Evolutionary conservation across 2,329 filamentous ascomycete genomes (phyloP).

Genomic region (Aspergillus neoniger): DNA sequence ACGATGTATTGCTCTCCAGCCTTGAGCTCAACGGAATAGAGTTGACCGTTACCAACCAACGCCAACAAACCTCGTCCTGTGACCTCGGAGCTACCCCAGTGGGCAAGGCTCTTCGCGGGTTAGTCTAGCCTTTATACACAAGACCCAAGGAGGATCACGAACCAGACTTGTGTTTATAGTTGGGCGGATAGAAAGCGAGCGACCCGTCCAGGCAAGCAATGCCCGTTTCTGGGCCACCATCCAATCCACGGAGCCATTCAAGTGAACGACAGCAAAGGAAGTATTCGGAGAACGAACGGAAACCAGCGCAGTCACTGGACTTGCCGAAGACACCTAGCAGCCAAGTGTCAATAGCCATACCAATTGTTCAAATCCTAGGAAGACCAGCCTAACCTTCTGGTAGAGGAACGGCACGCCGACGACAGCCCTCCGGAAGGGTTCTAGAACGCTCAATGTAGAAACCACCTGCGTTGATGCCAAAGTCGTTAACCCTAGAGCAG

Average conservation of each 20-base stretch:
- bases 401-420: conserved; percentile 94
- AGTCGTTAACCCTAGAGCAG: conserved; percentile 7
- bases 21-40: conserved; percentile 80
- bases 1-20: conserved; percentile 87
- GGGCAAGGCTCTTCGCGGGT: conserved; percentile 63
- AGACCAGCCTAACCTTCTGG: conserved; percentile 57
- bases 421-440: conserved; percentile 75
- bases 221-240: conserved; percentile 85
- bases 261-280: conserved; percentile 81
- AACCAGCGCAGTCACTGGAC: conserved; percentile 83
- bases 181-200: conserved; percentile 75
- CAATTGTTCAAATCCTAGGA: neutral
- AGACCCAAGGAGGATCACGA: conserved; percentile 16
- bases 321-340: conserved; percentile 74
- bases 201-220: conserved; percentile 93
- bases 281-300: conserved; percentile 83
- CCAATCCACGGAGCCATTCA: conserved; percentile 95
- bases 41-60: conserved; percentile 80
- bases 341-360: conserved; percentile 15
- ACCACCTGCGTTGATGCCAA: conserved; percentile 61
- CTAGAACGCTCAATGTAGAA: conserved; percentile 84
- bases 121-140: conserved; percentile 29
- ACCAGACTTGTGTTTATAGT: conserved; percentile 72
- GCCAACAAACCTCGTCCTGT: conserved; percentile 87
- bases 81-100: conserved; percentile 89